Evolutionary conservation across 176 grass and related monocot species (phyloP), one percentile per base, ranked within the genome.

Genomic region (Avena atlantica): DNA sequence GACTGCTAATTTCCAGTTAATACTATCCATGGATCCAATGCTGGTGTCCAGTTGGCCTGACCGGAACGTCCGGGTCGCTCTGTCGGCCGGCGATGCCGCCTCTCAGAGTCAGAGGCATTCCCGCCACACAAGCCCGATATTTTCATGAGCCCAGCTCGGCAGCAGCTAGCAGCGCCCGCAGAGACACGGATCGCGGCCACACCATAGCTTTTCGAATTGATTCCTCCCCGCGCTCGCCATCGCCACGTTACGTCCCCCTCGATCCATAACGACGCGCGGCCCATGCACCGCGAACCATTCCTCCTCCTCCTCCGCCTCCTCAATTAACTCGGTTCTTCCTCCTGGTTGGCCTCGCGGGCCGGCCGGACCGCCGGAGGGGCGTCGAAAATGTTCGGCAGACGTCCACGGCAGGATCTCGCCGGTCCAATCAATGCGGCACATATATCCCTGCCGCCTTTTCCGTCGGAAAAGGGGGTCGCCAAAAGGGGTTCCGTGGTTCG

Each of bases 401-500:
- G 69, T 10, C 37, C 11, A 21, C 49, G 24, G 74, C 49, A 55
- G 74, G 74, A 76, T 76, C 74, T 55, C 49, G 74, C 49, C 23
- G 49, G 49, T 55, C 49, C 49, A 76, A 76, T 76, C 24, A 76
- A 76, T 31, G 49, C 49, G 0, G 49, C 8, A 15, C 21, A n/a
- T 40, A 6, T 37, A 12, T 19, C 2, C 37, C 27, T 8, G 40
- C 23, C 34, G 49, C 73, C 47, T 75, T 75, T 66, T 65, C 64
- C 83, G 8, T 0, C 5, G 1, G 5, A 9, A 83, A 73, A 58
- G 23, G 69, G 40, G 42, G 12, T 56, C 29, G 16, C 6, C 17
- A 12, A 29, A 51, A 67, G 52, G 37, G 37, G 37, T 40, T 40
- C 37, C 37, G 37, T 40, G 37, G 37, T 40, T 40, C 37, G 5